Base-by-base conservation (phyloP, 371 early-diverging fungal genomes). In the Mucor piriformis region DNA sequence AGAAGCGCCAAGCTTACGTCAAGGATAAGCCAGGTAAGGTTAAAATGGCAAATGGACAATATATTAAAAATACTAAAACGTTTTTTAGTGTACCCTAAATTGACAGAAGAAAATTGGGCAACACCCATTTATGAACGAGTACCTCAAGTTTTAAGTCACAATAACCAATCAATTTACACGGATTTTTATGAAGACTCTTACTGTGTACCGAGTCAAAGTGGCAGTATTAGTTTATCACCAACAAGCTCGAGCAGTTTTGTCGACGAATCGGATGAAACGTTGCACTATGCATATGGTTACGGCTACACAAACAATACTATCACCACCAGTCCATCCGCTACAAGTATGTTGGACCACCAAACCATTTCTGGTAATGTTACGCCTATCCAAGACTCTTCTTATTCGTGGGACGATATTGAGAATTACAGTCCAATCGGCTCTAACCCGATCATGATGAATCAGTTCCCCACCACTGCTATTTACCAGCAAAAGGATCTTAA, bases 1-100 rank as follows among this genome's bases (percentile, higher is more conserved):
- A 88, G 67, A 72, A 78, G 43, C 72, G 82, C 59, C 72, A 65
- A 37, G 46, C 54, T 11, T 56, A 44, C 24, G 54, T 32, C 33
- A 64, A 59, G 25, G 66, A 52, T 8, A 60, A 59, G 20, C 61
- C 57, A 57, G 66, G 63, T 63, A 63, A 57, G 12, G 23, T 40
- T 34, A 12, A 20, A 48, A 34, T 8, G 18, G 12, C 8, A 58
- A 16, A 20, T 18, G 37, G 34, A 42, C 42, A 34, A 24, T 33
- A 42, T 13, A 32, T 38, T 18, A 53, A 24, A 43, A 42, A 27
- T 23, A 24, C 25, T 46, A 13, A 24, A 24, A 21, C 7, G 23
- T 23, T 34, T 48, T 37, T 40, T 51, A 63, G 65, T 65, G 18
- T 65, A 56, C 47, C 66, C 66, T 44, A 56, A 59, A 56, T 56